Percentiles rank a stretch among this genome's conserved stretches.
Conservation (phyloP, 306 rosid species). For the Medicago arabica region DNA sequence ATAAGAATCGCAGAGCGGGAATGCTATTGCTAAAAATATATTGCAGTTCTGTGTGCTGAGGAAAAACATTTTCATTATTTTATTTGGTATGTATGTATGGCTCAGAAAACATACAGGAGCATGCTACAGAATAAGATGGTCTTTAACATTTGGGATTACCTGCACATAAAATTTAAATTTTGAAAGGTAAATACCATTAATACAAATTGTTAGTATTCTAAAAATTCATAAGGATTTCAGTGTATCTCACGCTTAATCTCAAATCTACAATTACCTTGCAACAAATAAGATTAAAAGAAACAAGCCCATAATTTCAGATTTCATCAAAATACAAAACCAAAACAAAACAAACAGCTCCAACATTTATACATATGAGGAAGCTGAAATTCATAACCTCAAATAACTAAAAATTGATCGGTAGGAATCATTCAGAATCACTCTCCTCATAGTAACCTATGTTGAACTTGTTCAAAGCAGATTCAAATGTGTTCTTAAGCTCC, state of each 20-base stretch:
- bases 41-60: no score
- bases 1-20: no score
- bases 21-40: no score
- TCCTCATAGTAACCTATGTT: not conserved
- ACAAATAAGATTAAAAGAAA: not conserved
- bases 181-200: not conserved
- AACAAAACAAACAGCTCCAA: not conserved
- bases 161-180: no score
- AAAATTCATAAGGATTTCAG: not conserved
- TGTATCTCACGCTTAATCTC: not conserved
- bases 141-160: no score
- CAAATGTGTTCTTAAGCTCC: not conserved
- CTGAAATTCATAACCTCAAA: not conserved
- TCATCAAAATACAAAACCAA: not conserved
- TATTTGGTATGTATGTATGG: no score
- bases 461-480: not conserved
- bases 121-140: no score
- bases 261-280: not conserved
- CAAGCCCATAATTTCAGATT: no score
- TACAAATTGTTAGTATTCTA: no score
- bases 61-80: no score
- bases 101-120: no score
- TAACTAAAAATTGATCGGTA: not conserved
- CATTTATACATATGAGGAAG: not conserved
- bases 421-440: not conserved